These are phyloP conservation scores for Candida glucosophila DNA, from an alignment of 1,139 yeast species.

Conservation along the genomic window DNA sequence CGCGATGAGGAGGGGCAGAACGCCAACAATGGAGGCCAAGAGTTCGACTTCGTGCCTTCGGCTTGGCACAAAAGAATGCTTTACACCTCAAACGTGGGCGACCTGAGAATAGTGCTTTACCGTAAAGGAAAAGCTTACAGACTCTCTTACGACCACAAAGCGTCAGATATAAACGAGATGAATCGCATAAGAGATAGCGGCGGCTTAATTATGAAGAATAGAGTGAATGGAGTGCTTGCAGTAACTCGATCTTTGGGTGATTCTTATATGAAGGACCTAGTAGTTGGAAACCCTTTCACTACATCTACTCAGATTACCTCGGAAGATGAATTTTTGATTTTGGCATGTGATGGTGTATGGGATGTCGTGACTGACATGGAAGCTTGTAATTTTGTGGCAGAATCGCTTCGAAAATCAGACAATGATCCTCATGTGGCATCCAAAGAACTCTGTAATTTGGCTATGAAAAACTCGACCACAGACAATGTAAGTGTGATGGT, in stretches of 20 bases:
- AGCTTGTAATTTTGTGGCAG: conserved; percentile 66
- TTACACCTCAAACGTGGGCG: conserved; percentile 95
- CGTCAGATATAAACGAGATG: conserved; percentile 71
- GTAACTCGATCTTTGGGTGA: conserved; percentile 96
- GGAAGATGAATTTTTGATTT: conserved; percentile 63
- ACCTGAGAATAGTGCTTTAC: conserved; percentile 73
- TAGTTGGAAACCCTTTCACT: conserved; percentile 87
- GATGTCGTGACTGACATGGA: conserved; percentile 78
- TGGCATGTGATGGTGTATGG: conserved; percentile 96
- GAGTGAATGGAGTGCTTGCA: conserved; percentile 94
- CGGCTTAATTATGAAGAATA: conserved; percentile 78
- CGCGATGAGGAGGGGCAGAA: conserved; percentile 1
- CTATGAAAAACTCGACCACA: conserved; percentile 73
- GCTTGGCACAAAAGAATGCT: conserved; percentile 57
- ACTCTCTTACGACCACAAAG: conserved; percentile 89
- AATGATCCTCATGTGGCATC: conserved; percentile 59
- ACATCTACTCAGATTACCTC: conserved; percentile 69
- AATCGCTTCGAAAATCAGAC: conserved; percentile 28
- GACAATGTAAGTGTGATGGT: conserved; percentile 96
- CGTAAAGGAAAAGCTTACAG: conserved; percentile 70
- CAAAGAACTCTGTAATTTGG: conserved; percentile 58
- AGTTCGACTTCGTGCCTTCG: conserved; percentile 39
- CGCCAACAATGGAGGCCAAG: conserved; percentile 4
- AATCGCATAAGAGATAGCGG: conserved; percentile 71
- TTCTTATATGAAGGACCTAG: conserved; percentile 80